A percentile compares a stretch with the other conserved stretches of the same genome.
These are phyloP conservation scores for Capsicum rhomboideum DNA, from an alignment of 257 asterid genomes.

Conservation along the genomic window DNA sequence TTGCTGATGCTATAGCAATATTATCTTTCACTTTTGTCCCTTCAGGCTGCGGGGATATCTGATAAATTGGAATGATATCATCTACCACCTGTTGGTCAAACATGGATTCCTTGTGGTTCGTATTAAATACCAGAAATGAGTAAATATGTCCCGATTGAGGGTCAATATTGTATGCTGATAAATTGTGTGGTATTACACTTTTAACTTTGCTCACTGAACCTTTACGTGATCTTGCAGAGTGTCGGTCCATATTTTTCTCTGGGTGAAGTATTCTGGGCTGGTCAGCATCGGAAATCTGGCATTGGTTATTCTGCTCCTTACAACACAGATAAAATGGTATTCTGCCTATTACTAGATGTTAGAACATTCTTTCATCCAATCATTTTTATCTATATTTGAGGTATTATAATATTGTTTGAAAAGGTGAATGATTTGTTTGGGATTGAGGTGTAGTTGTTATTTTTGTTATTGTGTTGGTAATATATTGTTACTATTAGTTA, in stretches of 20 bases:
- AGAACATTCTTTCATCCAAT: neutral
- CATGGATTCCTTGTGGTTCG: neutral
- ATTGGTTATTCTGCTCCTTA: constrained; percentile 86
- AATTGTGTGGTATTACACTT: neutral
- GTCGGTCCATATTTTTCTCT: constrained; percentile 63
- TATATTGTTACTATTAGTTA: neutral
- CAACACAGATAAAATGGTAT: constrained; percentile 89
- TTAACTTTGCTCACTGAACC: neutral
- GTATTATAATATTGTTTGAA: neutral
- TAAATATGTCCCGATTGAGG: neutral
- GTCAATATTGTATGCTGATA: neutral
- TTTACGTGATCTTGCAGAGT: constrained; percentile 47
- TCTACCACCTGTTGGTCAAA: neutral
- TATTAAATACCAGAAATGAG: neutral
- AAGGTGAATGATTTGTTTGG: neutral
- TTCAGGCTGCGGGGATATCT: neutral
- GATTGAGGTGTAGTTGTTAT: neutral
- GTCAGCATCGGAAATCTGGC: constrained; percentile 91
- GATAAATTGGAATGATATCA: neutral
- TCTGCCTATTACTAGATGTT: neutral
- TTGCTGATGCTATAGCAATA: neutral
- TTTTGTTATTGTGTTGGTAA: neutral
- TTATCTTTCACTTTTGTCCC: neutral
- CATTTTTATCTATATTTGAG: neutral
- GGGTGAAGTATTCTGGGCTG: constrained; percentile 96